Evolutionary conservation across 495 filamentous ascomycete genomes (phyloP).

Genomic region (Letharia columbiana): DNA sequence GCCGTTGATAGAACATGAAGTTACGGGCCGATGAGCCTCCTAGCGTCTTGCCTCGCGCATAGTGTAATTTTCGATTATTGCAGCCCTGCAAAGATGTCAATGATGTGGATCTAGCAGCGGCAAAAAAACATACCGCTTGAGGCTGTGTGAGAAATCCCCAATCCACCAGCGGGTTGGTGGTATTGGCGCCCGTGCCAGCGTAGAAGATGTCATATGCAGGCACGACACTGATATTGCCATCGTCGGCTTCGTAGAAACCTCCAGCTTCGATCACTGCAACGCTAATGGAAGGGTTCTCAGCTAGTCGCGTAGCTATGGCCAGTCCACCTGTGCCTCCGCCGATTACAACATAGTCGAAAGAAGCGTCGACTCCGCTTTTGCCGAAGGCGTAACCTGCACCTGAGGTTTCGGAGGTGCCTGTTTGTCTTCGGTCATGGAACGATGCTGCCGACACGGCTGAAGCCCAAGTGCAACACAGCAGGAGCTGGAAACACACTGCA

Average conservation of each 20-base stretch:
- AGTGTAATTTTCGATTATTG: conserved; percentile 32
- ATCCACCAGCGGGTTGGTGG: conserved; percentile 34
- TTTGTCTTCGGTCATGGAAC: too few species aligned
- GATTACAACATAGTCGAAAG: conserved; percentile 39
- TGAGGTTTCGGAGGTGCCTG: too few species aligned
- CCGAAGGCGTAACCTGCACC: conserved; percentile 5
- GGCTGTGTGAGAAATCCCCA: conserved; percentile 41
- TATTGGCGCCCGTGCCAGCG: conserved; percentile 21
- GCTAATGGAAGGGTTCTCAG: conserved; percentile 26
- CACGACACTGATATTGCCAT: conserved; percentile 22
- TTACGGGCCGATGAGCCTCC: conserved; percentile 27
- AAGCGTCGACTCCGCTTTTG: conserved; percentile 14
- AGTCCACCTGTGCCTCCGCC: conserved; percentile 50
- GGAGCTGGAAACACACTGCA: too few species aligned
- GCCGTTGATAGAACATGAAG: conserved; percentile 31
- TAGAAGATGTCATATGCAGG: conserved; percentile 30
- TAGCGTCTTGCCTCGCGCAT: conserved; percentile 28
- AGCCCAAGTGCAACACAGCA: too few species aligned
- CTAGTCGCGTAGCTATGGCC: conserved; percentile 41
- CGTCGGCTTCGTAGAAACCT: conserved; percentile 43
- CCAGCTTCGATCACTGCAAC: conserved; percentile 52
- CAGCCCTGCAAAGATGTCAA: not conserved
- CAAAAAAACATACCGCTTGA: conserved; percentile 26
- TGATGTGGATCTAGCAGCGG: too few species aligned
- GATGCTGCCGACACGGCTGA: too few species aligned